Evolutionary conservation across 2,329 filamentous ascomycete species (phyloP).

Genomic region (Neofusicoccum parvum): DNA sequence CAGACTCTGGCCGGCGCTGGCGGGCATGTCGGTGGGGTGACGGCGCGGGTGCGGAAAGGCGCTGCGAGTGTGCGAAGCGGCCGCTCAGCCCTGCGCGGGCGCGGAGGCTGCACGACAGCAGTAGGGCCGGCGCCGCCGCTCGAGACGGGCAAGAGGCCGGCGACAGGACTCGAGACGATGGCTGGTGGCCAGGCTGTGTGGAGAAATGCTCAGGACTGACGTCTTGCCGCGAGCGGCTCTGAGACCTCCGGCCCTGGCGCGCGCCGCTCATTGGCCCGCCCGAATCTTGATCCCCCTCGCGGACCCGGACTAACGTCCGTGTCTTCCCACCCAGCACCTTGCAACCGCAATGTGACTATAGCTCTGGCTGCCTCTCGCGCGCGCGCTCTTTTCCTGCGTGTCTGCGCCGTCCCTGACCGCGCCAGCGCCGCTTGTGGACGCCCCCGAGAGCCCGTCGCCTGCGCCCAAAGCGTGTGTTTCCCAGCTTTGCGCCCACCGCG

Average conservation of each 20-base stretch:
- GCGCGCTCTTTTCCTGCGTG: not conserved
- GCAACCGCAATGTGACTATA: slow-evolving; percentile 11
- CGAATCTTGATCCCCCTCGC: not conserved
- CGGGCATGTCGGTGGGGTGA: not conserved
- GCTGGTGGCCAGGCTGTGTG: slow-evolving; percentile 3
- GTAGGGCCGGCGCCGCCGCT: not conserved
- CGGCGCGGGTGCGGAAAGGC: not conserved
- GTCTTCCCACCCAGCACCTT: not conserved
- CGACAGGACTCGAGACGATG: not conserved
- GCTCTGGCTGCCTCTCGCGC: slow-evolving; percentile 1
- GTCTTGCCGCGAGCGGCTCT: slow-evolving; percentile 10
- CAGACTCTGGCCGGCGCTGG: not conserved
- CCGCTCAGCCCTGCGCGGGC: not conserved
- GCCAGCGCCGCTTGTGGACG: not conserved
- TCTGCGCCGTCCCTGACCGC: not conserved
- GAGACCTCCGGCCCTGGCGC: not conserved
- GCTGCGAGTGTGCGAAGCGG: not conserved
- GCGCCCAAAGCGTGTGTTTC: not conserved
- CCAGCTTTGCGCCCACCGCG: slow-evolving; percentile 3
- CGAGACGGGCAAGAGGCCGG: not conserved
- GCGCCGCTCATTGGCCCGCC: slow-evolving; percentile 2
- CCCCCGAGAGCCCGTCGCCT: not conserved
- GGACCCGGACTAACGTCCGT: slow-evolving; percentile 5
- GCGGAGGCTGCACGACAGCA: not conserved
- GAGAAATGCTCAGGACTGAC: not conserved